phyloP scores from a whole-genome alignment of 1,139 yeast species.

The Suhomyces kunorum region DNA sequence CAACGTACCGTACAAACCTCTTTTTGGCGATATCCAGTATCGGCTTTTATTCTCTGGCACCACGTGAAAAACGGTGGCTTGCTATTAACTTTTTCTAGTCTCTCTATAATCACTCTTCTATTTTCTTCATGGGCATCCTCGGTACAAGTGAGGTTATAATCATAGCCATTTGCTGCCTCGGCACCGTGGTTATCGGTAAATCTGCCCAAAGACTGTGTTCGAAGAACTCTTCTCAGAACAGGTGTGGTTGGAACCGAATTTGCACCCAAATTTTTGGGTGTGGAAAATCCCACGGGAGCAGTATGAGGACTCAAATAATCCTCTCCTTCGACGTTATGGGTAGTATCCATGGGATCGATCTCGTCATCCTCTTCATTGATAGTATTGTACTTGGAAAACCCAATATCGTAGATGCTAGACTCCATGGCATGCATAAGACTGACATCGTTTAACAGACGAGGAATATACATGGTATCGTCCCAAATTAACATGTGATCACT shows the following conservation, averaged over 20 bases:
- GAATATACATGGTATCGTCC: constrained; percentile 65
- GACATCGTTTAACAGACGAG: constrained; percentile 28
- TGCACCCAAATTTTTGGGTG: background rate
- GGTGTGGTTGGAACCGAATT: background rate
- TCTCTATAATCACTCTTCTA: constrained; percentile 58
- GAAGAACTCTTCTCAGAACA: background rate
- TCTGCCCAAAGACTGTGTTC: constrained; percentile 1
- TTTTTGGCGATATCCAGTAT: background rate
- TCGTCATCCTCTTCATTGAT: background rate
- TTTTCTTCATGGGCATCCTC: constrained; percentile 17
- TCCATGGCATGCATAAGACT: constrained; percentile 22
- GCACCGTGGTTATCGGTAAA: background rate
- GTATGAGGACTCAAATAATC: background rate
- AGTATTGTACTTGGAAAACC: constrained; percentile 3
- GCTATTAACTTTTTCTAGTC: constrained; percentile 56
- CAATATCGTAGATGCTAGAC: constrained; percentile 24
- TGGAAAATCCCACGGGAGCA: background rate
- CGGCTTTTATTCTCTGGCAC: constrained; percentile 40
- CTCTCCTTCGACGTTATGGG: background rate
- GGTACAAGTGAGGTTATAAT: constrained; percentile 13
- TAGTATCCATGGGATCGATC: background rate
- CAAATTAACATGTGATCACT: constrained; percentile 57
- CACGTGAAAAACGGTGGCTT: constrained; percentile 72
- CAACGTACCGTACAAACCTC: too few species aligned
- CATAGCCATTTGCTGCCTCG: constrained; percentile 15